A percentile compares a stretch with the other conserved stretches of the same genome.
phyloP scores from a whole-genome alignment of 2,329 filamentous ascomycete genomes.

The Cladosporium colombiae region DNA sequence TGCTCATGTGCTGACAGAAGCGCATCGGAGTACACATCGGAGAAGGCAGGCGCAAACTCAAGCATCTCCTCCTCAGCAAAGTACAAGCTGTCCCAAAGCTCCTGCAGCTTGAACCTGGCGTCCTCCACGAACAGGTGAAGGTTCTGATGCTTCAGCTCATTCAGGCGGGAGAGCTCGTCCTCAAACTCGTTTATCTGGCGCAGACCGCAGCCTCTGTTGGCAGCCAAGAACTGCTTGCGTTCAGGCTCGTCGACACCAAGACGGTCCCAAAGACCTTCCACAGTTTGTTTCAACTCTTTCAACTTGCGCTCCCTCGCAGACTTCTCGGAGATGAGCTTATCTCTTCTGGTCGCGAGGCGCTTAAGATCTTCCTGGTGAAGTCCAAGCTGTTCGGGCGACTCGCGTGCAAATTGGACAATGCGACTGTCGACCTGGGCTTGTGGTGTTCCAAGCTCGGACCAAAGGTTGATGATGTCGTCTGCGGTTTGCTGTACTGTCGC shows the following conservation, averaged over 20 bases:
- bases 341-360: constrained; percentile 70
- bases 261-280: constrained; percentile 88
- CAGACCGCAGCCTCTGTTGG: constrained; percentile 87
- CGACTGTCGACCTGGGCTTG: constrained; percentile 86
- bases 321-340: constrained; percentile 87
- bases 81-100: constrained; percentile 91
- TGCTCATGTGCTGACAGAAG: constrained; percentile 91
- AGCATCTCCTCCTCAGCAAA: constrained; percentile 99
- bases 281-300: constrained; percentile 71
- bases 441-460: constrained; percentile 92
- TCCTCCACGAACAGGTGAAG: constrained; percentile 96
- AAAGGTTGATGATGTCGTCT: constrained; percentile 88
- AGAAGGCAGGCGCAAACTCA: constrained; percentile 91
- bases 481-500: constrained; percentile 71
- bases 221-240: constrained; percentile 79
- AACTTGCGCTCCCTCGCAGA: constrained; percentile 75
- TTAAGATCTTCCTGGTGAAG: constrained; percentile 83
- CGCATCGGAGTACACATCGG: constrained; percentile 92
- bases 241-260: constrained; percentile 81
- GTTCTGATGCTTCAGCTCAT: constrained; percentile 93
- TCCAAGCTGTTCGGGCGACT: constrained; percentile 90
- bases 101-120: constrained; percentile 83
- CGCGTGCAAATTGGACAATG: constrained; percentile 86
- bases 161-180: constrained; percentile 80
- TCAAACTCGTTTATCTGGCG: constrained; percentile 95